These are phyloP conservation scores for Neofusicoccum umdonicola DNA, from an alignment of 2,329 filamentous ascomycete species.

Conservation along the genomic window DNA sequence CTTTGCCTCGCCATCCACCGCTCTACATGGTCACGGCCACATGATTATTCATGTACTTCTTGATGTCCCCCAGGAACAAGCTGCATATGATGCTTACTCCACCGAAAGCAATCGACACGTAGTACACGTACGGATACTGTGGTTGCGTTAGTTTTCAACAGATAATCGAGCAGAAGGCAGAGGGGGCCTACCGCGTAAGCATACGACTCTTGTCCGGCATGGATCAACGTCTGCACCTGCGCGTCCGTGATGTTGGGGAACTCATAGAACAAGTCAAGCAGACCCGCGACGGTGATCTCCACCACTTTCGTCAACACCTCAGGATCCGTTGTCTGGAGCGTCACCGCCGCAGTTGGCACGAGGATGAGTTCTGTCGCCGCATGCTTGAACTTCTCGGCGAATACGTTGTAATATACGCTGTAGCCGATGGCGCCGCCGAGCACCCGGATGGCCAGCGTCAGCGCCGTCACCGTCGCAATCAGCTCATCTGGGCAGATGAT, in stretches of 20 bases:
- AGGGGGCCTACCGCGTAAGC: neutral
- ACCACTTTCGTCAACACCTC: neutral
- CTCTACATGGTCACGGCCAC: slow-evolving; percentile 10
- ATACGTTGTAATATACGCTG: slow-evolving; percentile 38
- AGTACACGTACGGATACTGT: slow-evolving; percentile 17
- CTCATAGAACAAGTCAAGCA: slow-evolving; percentile 6
- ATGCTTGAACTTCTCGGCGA: slow-evolving; percentile 15
- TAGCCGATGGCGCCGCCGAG: slow-evolving; percentile 63
- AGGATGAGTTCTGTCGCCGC: neutral
- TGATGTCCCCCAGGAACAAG: slow-evolving; percentile 14
- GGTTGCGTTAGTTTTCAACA: neutral
- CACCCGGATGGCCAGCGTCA: slow-evolving; percentile 65
- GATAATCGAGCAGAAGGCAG: neutral
- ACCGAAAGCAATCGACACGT: slow-evolving; percentile 15
- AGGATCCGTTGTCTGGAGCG: neutral
- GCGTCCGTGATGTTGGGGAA: slow-evolving; percentile 1
- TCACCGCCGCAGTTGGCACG: neutral
- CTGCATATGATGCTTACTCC: slow-evolving; percentile 12
- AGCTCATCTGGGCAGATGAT: slow-evolving; percentile 67
- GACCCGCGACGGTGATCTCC: slow-evolving; percentile 4
- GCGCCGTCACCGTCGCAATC: slow-evolving; percentile 63
- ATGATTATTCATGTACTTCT: slow-evolving; percentile 20
- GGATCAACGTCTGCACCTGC: neutral
- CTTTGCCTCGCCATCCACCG: neutral
- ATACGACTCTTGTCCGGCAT: slow-evolving; percentile 7